A percentile compares a stretch with the other conserved stretches of the same genome.
phyloP scores from a whole-genome alignment of 768 basidiomycete species.

The Agaricus subrufescens region DNA sequence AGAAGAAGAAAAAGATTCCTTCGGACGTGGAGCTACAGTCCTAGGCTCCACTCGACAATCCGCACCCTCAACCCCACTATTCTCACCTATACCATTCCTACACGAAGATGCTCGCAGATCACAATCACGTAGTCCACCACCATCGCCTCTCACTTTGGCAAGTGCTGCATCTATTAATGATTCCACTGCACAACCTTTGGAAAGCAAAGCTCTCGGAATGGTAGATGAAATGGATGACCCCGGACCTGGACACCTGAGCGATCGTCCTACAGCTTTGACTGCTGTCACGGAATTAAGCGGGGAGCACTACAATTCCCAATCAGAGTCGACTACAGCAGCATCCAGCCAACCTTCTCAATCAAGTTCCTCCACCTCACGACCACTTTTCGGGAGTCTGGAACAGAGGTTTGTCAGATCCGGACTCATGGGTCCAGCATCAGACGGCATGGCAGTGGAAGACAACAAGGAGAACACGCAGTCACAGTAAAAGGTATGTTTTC shows the following conservation, averaged over 20 bases:
- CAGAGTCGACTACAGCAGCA: neutral
- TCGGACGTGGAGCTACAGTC: conserved; percentile 35
- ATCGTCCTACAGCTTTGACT: conserved; percentile 67
- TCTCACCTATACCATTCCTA: conserved; percentile 84
- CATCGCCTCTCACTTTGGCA: conserved; percentile 60
- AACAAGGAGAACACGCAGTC: conserved; percentile 44
- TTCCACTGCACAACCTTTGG: conserved; percentile 28
- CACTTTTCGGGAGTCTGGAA: conserved; percentile 54
- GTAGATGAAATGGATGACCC: conserved; percentile 88
- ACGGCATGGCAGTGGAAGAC: conserved; percentile 48
- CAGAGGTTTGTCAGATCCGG: conserved; percentile 58
- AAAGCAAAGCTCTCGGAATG: conserved; percentile 59
- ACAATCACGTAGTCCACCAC: conserved; percentile 74
- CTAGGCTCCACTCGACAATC: conserved; percentile 45
- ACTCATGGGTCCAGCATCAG: conserved; percentile 27
- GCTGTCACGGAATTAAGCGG: conserved; percentile 45
- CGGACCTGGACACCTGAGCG: conserved; percentile 78
- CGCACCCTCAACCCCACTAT: conserved; percentile 72
- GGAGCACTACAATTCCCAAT: neutral
- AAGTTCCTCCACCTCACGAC: conserved; percentile 24
- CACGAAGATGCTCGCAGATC: conserved; percentile 80
- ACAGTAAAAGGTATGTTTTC: neutral
- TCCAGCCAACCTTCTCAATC: neutral
- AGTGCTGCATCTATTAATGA: conserved; percentile 21
- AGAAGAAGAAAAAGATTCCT: conserved; percentile 31